Conservation (phyloP, 129 eudicot genomes). For the Dittrichia graveolens region DNA sequence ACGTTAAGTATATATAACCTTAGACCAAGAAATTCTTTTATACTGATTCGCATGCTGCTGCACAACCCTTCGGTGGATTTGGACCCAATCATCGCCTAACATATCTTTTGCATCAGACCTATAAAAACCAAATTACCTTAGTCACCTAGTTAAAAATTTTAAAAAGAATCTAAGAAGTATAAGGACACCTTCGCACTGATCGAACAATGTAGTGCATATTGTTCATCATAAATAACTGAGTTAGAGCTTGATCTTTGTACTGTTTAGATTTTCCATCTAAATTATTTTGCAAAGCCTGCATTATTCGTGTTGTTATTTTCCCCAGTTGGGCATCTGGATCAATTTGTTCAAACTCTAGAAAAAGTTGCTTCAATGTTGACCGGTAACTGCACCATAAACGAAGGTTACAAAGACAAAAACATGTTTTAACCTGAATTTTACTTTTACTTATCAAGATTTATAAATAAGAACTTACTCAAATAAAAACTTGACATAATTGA, state of each 20-base stretch:
- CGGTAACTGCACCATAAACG: slow-evolving; percentile 58
- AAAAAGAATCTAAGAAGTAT: neutral
- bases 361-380: slow-evolving; percentile 77
- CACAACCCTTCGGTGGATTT: slow-evolving; percentile 86
- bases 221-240: slow-evolving; percentile 92
- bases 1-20: slow-evolving; percentile 49
- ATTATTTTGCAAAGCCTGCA: slow-evolving; percentile 83
- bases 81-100: slow-evolving; percentile 96
- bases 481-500: slow-evolving; percentile 89
- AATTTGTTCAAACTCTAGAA: slow-evolving; percentile 51
- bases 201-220: slow-evolving; percentile 88
- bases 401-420: neutral
- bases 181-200: slow-evolving; percentile 80
- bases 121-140: neutral
- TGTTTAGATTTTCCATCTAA: slow-evolving; percentile 90
- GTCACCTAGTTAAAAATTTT: neutral
- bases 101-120: slow-evolving; percentile 96
- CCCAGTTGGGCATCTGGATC: slow-evolving; percentile 66
- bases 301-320: slow-evolving; percentile 61
- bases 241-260: slow-evolving; percentile 83
- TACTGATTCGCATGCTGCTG: slow-evolving; percentile 96
- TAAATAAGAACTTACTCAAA: slow-evolving; percentile 72
- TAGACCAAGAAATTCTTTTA: slow-evolving; percentile 91
- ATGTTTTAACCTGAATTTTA: neutral
- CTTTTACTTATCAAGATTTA: neutral